phyloP scores from a whole-genome alignment of 1,139 yeast genomes.

The Geotrichum restrictum region DNA sequence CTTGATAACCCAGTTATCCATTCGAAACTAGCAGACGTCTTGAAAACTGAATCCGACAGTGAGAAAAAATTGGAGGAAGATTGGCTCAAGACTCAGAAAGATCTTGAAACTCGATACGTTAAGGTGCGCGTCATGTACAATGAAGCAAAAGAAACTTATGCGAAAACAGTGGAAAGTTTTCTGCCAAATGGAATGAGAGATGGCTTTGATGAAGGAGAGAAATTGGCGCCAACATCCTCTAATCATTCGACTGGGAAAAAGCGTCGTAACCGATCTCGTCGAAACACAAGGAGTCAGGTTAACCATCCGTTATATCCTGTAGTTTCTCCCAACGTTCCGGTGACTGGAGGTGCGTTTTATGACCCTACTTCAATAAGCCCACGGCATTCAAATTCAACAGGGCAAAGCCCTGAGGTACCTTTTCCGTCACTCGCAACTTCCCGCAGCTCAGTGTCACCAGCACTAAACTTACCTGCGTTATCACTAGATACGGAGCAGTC shows the following conservation, averaged over 20 bases:
- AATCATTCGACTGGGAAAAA: neutral
- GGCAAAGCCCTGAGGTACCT: neutral
- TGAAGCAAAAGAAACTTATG: conserved; percentile 30
- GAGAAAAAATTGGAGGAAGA: conserved; percentile 32
- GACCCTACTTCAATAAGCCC: neutral
- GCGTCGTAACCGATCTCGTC: conserved; percentile 9
- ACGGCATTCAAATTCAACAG: neutral
- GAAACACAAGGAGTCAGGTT: conserved; percentile 7
- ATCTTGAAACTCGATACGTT: conserved; percentile 36
- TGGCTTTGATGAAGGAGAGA: neutral
- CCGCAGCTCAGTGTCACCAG: neutral
- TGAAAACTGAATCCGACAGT: conserved; percentile 24
- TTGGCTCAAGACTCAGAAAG: conserved; percentile 36
- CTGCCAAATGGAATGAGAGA: neutral
- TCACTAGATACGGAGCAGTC: neutral
- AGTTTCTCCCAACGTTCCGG: neutral
- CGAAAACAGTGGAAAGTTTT: conserved; percentile 22
- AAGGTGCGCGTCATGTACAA: conserved; percentile 33
- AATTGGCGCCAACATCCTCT: neutral
- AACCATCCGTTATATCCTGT: neutral
- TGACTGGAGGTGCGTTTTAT: too few relatives aligned
- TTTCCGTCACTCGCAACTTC: neutral
- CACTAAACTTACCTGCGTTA: neutral
- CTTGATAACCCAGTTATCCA: conserved; percentile 25
- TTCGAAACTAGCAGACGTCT: conserved; percentile 27